phyloP scores from a whole-genome alignment of 2,329 filamentous ascomycete genomes.

The Pestalotiopsis sp. region DNA sequence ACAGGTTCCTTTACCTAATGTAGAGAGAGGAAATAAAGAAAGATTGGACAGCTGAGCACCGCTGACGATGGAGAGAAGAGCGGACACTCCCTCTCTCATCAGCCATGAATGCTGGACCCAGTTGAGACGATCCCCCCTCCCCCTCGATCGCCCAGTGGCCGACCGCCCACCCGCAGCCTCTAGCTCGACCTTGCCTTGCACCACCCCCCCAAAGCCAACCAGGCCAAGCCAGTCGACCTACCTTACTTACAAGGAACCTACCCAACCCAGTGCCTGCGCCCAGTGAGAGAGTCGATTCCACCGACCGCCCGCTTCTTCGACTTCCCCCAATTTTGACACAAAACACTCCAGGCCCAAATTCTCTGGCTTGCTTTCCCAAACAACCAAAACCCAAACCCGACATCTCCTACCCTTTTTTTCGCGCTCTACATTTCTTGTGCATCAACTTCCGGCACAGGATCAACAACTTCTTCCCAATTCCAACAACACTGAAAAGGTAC shows the following conservation, averaged over 20 bases:
- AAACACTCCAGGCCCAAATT: slow-evolving; percentile 23
- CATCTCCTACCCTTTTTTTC: slow-evolving; percentile 19
- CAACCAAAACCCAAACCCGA: slow-evolving; percentile 27
- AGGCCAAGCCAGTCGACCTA: neutral
- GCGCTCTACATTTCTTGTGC: slow-evolving; percentile 27
- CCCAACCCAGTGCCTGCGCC: neutral
- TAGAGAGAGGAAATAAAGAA: too few relatives aligned
- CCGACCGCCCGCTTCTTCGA: slow-evolving; percentile 9
- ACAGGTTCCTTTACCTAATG: too few relatives aligned
- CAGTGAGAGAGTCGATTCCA: neutral
- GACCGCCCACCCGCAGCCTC: neutral
- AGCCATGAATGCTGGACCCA: neutral
- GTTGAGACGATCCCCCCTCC: neutral
- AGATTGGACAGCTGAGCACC: too few relatives aligned
- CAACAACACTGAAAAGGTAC: slow-evolving; percentile 22
- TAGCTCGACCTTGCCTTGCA: neutral
- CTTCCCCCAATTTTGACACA: slow-evolving; percentile 19
- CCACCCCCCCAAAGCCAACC: slow-evolving; percentile 3
- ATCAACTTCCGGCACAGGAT: slow-evolving; percentile 22
- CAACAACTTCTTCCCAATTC: slow-evolving; percentile 22
- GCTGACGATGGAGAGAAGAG: neutral
- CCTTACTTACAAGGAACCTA: neutral
- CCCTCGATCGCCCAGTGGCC: neutral
- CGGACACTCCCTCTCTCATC: neutral
- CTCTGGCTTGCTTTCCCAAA: slow-evolving; percentile 23